Percentiles rank a stretch among this genome's conserved stretches.
These are phyloP conservation scores for Crassisporium funariophilum DNA, from an alignment of 768 basidiomycete species.

Conservation along the genomic window DNA sequence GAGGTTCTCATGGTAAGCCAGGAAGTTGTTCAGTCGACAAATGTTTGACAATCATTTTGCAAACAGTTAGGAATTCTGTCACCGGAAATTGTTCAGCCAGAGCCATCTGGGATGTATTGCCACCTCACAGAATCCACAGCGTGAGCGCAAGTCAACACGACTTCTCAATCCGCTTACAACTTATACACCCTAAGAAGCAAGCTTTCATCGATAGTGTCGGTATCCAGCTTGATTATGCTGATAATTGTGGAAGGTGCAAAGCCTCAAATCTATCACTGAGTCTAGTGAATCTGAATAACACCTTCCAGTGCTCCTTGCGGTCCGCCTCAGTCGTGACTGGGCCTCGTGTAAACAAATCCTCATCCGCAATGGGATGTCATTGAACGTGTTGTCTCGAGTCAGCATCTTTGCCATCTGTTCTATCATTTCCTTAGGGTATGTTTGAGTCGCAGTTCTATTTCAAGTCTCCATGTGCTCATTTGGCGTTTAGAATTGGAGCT, in stretches of 20 bases:
- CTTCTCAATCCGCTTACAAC: neutral
- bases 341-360: neutral
- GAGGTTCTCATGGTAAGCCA: slow-evolving; percentile 9
- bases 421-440: slow-evolving; percentile 9
- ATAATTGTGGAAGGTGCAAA: slow-evolving; percentile 11
- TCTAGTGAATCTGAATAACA: neutral
- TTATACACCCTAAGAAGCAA: neutral
- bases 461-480: neutral
- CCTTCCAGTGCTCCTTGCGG: neutral
- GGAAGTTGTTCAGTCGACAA: neutral
- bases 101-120: slow-evolving; percentile 3
- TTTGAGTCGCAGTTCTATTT: neutral
- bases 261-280: neutral
- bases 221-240: slow-evolving; percentile 10
- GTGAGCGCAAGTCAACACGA: slow-evolving; percentile 1
- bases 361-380: slow-evolving; percentile 2
- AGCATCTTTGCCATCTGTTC: slow-evolving; percentile 8
- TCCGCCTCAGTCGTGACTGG: neutral
- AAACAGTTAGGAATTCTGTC: slow-evolving; percentile 2
- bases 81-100: neutral
- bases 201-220: slow-evolving; percentile 7
- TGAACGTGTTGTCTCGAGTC: slow-evolving; percentile 1
- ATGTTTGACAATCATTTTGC: neutral
- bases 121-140: slow-evolving; percentile 1
- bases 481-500: too few species aligned